Evolutionary conservation across 2,329 filamentous ascomycete species (phyloP), one percentile per base, ranked within the genome.

Genomic region (Paraphoma sp.): DNA sequence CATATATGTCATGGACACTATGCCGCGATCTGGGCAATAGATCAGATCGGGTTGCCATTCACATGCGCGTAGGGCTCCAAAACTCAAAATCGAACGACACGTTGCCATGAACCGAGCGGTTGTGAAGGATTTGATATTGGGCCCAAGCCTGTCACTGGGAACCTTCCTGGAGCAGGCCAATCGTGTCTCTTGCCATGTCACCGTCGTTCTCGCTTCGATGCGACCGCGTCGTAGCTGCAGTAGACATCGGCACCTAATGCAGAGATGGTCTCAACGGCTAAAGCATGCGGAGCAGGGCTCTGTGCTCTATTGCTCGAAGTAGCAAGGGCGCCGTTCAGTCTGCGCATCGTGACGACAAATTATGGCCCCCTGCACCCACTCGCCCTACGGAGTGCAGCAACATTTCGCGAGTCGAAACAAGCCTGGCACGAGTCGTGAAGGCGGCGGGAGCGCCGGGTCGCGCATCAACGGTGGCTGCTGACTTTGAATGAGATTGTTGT

Each of bases 221-320:
- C 53, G 51, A 49, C 44, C 63, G 62, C 55, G 58, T 46, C 47
- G 59, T 48, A 61, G 57, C 64, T 64, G 65, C 60, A 68, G 54
- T 61, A 57, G 54, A 50, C 41, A 28, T 43, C 48, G 48, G 46
- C 36, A 50, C 18, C 46, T 45, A 38, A 18, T 14, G 56, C 59
- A 50, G 60, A 56, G 56, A 48, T 56, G 61, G 63, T 57, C 64
- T 60, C 62, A 66, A 64, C 62, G 64, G 67, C 56, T 61, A 64
- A 63, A 70, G 46, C 54, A 41, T 36, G 44, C 49, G 12, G 46
- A 17, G 47, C 54, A 57, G 56, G 63, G 54, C 53, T 23, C 2
- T 52, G 31, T 54, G 56, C 33, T 41, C 18, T 49, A 36, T 31
- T 46, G 28, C 40, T 51, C 36, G 9, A 17, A 47, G 36, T 10